Conservation (phyloP, 108 stramenopile genomes). For the Conticribra weissflogii region DNA sequence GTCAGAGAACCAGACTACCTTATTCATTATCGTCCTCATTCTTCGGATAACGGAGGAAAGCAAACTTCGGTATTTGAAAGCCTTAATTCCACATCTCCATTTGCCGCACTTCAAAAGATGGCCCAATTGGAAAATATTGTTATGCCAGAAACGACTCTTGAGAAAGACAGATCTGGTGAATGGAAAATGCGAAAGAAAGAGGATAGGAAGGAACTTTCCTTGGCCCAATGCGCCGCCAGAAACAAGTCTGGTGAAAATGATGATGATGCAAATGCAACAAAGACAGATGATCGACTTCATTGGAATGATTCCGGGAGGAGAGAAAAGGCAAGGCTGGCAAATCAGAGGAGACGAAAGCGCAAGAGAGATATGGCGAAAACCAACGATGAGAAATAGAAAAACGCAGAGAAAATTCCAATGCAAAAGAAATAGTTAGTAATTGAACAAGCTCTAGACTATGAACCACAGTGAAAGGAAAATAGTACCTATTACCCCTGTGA, state of each 20-base stretch:
- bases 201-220: not conserved
- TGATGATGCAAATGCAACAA: conserved; percentile 2
- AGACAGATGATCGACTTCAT: conserved; percentile 20
- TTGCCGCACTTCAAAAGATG: conserved; percentile 13
- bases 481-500: no score
- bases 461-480: no score
- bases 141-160: conserved; percentile 68
- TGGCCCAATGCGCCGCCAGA: not conserved
- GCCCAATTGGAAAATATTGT: conserved; percentile 24
- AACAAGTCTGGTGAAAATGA: conserved; percentile 5
- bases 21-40: conserved; percentile 26
- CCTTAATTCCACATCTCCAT: conserved; percentile 12
- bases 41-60: conserved; percentile 1
- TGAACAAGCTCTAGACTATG: no score
- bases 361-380: conserved; percentile 6
- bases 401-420: no score
- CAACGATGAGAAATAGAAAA: conserved; percentile 1
- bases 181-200: conserved; percentile 37
- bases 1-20: conserved; percentile 58
- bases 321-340: conserved; percentile 24
- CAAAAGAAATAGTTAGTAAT: no score
- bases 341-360: conserved; percentile 24
- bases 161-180: conserved; percentile 33
- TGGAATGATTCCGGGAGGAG: conserved; percentile 42
- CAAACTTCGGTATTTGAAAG: conserved; percentile 11